Evolutionary conservation across 371 early-diverging fungal genomes (phyloP).

Genomic region (Mucor lusitanicus): DNA sequence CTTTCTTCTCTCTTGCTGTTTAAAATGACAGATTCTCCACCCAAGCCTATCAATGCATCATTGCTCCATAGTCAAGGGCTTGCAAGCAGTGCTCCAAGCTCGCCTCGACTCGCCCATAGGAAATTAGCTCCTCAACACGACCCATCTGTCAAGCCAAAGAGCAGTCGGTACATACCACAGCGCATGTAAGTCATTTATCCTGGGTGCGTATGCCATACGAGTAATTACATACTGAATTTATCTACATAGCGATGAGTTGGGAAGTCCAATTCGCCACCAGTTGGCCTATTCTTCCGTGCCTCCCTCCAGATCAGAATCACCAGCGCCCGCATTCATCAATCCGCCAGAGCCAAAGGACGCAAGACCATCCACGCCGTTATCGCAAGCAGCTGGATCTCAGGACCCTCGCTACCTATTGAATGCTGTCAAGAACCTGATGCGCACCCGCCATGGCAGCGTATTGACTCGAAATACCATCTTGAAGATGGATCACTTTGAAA

Average conservation of each 20-base stretch:
- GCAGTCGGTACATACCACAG: not conserved
- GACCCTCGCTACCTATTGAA: slow-evolving; percentile 31
- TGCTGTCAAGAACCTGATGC: slow-evolving; percentile 34
- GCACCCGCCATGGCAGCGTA: slow-evolving; percentile 55
- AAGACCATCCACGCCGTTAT: not conserved
- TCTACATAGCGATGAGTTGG: not conserved
- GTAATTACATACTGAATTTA: not conserved
- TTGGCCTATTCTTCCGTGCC: not conserved
- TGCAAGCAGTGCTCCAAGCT: not conserved
- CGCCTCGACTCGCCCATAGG: slow-evolving; percentile 5
- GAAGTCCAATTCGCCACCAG: not conserved
- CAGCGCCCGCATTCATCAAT: not conserved
- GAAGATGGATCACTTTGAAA: slow-evolving; percentile 69
- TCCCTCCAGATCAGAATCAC: not conserved
- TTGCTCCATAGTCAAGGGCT: not conserved
- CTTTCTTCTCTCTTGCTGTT: not conserved
- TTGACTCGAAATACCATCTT: slow-evolving; percentile 59
- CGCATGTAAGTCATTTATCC: not conserved
- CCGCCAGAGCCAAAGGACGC: not conserved
- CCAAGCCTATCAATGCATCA: not conserved
- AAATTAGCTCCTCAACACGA: slow-evolving; percentile 2
- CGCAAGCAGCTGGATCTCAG: not conserved
- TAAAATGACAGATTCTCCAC: not conserved
- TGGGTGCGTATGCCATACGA: not conserved
- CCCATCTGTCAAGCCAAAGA: not conserved